Evolutionary conservation across 2,329 filamentous ascomycete species (phyloP).

Genomic region (Beauveria sp.): DNA sequence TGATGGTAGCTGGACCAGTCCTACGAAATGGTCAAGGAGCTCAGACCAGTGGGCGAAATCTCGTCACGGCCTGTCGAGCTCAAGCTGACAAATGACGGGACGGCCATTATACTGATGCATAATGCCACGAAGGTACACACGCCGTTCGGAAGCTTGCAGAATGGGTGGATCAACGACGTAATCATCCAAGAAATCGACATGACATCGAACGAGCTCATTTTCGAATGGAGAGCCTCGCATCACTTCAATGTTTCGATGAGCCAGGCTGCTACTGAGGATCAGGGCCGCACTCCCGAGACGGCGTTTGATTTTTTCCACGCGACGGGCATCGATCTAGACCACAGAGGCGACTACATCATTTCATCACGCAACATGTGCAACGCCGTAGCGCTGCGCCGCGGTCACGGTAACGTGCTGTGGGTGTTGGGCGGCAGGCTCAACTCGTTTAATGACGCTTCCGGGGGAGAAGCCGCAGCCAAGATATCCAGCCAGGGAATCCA

Average conservation of each 20-base stretch:
- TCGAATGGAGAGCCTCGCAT: constrained; percentile 34
- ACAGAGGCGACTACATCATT: constrained; percentile 42
- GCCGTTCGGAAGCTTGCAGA: constrained; percentile 16
- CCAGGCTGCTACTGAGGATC: constrained; percentile 13
- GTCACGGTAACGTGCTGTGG: constrained; percentile 31
- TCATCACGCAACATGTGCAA: constrained; percentile 42
- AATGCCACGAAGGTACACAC: constrained; percentile 21
- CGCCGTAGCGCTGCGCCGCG: constrained; percentile 36
- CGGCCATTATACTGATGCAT: constrained; percentile 33
- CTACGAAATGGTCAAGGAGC: constrained; percentile 22
- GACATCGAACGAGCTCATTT: constrained; percentile 39
- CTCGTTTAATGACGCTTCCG: constrained; percentile 44
- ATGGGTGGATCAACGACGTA: constrained; percentile 26
- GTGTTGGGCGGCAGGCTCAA: constrained; percentile 42
- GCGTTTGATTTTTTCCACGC: constrained; percentile 52
- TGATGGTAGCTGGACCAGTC: constrained; percentile 21
- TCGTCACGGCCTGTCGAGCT: constrained; percentile 30
- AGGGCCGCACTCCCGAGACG: constrained; percentile 17
- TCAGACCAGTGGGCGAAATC: constrained; percentile 18
- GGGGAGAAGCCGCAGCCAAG: constrained; percentile 49
- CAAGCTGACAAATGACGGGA: constrained; percentile 30
- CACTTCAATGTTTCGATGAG: constrained; percentile 20
- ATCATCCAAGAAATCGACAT: constrained; percentile 41
- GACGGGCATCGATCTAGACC: constrained; percentile 48
- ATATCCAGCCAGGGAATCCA: constrained; percentile 29